These are phyloP conservation scores for Neurospora sp. DNA, from an alignment of 495 filamentous ascomycete genomes.

Conservation along the genomic window DNA sequence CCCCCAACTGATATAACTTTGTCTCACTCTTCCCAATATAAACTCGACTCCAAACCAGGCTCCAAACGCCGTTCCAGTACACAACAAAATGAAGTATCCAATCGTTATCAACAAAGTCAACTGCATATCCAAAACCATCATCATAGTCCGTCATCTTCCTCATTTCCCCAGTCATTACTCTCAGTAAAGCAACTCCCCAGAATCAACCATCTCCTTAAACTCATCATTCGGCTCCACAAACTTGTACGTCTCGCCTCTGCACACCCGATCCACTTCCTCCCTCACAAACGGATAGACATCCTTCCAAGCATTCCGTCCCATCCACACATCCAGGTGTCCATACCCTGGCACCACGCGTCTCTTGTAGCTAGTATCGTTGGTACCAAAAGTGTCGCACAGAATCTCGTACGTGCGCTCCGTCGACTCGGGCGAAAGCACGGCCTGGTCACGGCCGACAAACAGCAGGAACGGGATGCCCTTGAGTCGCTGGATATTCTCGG, in stretches of 20 bases:
- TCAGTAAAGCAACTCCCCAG: conserved; percentile 29
- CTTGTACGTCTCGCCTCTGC: conserved; percentile 25
- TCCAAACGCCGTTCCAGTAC: not conserved
- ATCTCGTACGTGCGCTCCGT: conserved; percentile 49
- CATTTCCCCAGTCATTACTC: not conserved
- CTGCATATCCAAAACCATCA: not conserved
- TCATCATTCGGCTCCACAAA: conserved; percentile 32
- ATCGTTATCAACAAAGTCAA: not conserved
- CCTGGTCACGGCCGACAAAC: conserved; percentile 49
- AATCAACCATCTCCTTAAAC: conserved; percentile 33
- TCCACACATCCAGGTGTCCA: conserved; percentile 59
- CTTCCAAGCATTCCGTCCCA: conserved; percentile 50
- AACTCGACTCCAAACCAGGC: not conserved
- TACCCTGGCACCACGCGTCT: conserved; percentile 49
- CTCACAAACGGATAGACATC: conserved; percentile 54
- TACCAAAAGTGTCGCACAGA: conserved; percentile 44
- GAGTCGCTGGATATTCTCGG: conserved; percentile 40
- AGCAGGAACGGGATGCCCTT: conserved; percentile 47
- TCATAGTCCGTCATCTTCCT: not conserved
- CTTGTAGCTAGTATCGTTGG: conserved; percentile 30
- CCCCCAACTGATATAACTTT: not conserved
- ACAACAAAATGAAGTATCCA: not conserved
- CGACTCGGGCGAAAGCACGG: conserved; percentile 48
- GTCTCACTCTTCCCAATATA: no score
- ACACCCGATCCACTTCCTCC: conserved; percentile 44